Conservation (phyloP, 129 eudicot species). For the Lactuca sativa region DNA sequence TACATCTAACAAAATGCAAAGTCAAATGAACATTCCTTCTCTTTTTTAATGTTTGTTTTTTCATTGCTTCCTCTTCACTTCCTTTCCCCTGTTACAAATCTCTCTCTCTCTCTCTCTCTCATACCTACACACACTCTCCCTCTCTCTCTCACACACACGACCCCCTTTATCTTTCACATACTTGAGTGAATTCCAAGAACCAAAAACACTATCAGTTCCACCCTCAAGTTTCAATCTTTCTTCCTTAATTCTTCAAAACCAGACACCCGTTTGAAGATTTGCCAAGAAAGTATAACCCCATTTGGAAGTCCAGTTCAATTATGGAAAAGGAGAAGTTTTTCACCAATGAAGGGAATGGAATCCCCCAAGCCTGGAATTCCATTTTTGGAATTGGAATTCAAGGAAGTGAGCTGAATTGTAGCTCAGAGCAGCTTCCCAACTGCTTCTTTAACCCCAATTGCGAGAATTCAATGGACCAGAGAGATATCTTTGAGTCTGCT, state of each 20-base stretch:
- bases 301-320: conserved; percentile 16
- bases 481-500: conserved; percentile 83
- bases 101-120: conserved; percentile 7
- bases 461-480: conserved; percentile 63
- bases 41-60: conserved; percentile 16
- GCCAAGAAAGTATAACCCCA: conserved; percentile 23
- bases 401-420: conserved; percentile 41
- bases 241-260: conserved; percentile 27
- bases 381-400: conserved; percentile 47
- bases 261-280: conserved; percentile 26
- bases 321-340: conserved; percentile 56
- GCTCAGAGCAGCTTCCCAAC: conserved; percentile 34
- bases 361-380: conserved; percentile 45
- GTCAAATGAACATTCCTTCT: conserved; percentile 42
- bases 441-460: conserved; percentile 56
- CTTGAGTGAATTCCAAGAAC: conserved; percentile 52
- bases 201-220: conserved; percentile 28
- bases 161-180: conserved; percentile 44
- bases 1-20: conserved; percentile 12
- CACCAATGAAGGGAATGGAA: conserved; percentile 35
- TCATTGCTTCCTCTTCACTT: conserved; percentile 44
- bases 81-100: conserved; percentile 24
- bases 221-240: conserved; percentile 21
- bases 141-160: conserved; percentile 13
- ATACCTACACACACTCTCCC: background rate